Evolutionary conservation across 2,329 filamentous ascomycete genomes (phyloP).

Genomic region (Botrytis sinoallii): DNA sequence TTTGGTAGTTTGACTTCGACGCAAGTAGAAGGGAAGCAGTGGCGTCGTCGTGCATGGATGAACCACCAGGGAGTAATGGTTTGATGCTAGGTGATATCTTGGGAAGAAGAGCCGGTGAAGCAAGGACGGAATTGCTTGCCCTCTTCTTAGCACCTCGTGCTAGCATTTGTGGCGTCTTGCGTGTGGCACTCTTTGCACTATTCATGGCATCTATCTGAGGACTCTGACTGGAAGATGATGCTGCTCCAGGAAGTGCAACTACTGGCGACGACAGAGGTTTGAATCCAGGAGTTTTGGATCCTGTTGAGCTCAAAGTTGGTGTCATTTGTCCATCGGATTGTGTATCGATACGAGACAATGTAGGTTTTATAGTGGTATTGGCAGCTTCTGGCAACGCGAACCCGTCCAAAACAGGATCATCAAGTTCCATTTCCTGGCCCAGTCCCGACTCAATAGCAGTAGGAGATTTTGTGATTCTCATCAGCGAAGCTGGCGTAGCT

Average conservation of each 20-base stretch:
- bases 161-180: constrained; percentile 53
- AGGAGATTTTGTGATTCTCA: constrained; percentile 59
- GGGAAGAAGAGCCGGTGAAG: constrained; percentile 81
- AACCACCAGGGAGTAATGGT: constrained; percentile 68
- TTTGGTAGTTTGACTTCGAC: constrained; percentile 97
- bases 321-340: constrained; percentile 50
- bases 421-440: constrained; percentile 46
- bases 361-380: constrained; percentile 47
- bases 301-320: constrained; percentile 48
- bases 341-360: constrained; percentile 50
- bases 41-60: constrained; percentile 50
- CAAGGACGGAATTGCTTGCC: constrained; percentile 68
- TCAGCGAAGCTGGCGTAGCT: constrained; percentile 83
- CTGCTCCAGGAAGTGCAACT: constrained; percentile 38
- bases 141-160: constrained; percentile 65
- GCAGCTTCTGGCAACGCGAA: constrained; percentile 73
- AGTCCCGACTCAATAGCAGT: constrained; percentile 39
- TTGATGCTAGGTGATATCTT: constrained; percentile 94
- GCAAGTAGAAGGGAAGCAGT: constrained; percentile 73
- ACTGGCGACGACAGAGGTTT: constrained; percentile 46
- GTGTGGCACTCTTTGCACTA: constrained; percentile 44
- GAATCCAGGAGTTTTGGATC: constrained; percentile 40
- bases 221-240: constrained; percentile 48
- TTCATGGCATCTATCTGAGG: constrained; percentile 51
- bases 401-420: constrained; percentile 58